phyloP scores from a whole-genome alignment of 2,329 filamentous ascomycete species.

The Colletotrichum sp. region DNA sequence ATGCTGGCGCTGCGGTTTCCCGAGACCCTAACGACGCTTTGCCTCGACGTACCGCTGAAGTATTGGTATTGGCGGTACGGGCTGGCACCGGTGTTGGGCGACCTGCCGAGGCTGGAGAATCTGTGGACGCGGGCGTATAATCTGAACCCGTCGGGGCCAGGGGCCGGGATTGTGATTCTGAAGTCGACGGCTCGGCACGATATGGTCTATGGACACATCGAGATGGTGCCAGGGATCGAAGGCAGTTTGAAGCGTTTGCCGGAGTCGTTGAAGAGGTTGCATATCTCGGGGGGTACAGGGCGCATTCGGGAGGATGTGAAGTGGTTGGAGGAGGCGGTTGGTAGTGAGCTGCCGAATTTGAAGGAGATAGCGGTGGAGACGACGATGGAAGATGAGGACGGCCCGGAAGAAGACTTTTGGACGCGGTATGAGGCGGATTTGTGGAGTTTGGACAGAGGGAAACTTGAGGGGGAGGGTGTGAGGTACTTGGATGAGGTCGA shows the following conservation, averaged over 20 bases:
- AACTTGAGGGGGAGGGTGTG: neutral
- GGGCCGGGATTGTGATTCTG: neutral
- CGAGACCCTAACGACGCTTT: neutral
- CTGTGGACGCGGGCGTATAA: neutral
- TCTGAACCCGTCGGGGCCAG: neutral
- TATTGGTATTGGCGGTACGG: neutral
- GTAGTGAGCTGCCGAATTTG: neutral
- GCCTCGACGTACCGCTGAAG: neutral
- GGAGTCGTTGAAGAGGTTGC: neutral
- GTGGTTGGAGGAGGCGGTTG: neutral
- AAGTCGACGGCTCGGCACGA: neutral
- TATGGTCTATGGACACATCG: too few species aligned
- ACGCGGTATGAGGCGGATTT: neutral
- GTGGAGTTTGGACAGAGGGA: neutral
- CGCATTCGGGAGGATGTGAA: neutral
- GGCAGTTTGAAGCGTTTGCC: neutral
- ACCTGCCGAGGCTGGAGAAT: neutral
- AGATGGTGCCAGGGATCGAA: too few species aligned
- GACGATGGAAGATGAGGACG: neutral
- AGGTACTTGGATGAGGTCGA: neutral
- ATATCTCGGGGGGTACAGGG: neutral
- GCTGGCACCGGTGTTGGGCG: neutral
- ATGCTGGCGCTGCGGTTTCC: neutral
- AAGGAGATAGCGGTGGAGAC: neutral
- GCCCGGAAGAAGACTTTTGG: neutral